Evolutionary conservation across 306 rosid species (phyloP), one percentile per base, ranked within the genome.

Genomic region (Castanospermum australe): DNA sequence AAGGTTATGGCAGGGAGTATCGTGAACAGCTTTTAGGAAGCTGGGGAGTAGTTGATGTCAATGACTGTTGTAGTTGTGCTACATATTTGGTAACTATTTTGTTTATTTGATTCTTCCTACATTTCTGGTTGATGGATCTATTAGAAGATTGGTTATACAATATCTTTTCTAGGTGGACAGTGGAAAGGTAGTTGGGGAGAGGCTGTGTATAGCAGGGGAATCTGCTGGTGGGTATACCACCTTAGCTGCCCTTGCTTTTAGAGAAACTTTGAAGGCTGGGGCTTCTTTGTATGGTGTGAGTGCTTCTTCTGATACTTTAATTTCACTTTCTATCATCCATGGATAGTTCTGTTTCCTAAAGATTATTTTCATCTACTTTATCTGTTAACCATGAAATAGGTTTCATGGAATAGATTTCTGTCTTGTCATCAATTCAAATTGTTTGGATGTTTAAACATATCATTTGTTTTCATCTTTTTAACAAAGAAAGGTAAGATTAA

Each of bases 201-300:
- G 96, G 8, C 84, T 95, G 65, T 95, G 98, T 81, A 93, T 95
- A 60, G 91, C 95, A 8, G 99, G 98, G 20, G 98, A 80, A 67
- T 95, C 99, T 74, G 97, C 99, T 59, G 98, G 99, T 85, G 99
- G 99, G 14, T 95, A 95, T 82, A 93, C 99, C 44, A 95, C 98
- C 85, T 90, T 95, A 78, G 99, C 99, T 47, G 86, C 94, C 50
- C 96, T 95, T 69, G 97, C 96, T 70, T 95, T 95, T 60, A 84
- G 81, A 79, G 84, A 92, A 2, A 87, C 89, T 15, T 93, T 95
- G 68, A 87, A 89, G 82, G 98, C 98, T 0, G 99, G 99, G 35
- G 92, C 98, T 85, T 95, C 99, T 75, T 88, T 96, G 86, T 85
- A 20, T 76, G 99, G 99, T 30, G 99, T 93, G 79, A 90, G 99